Evolutionary conservation across 192 early-diverging fungal genomes (phyloP), one percentile per base, ranked within the genome.

Genomic region (Piromyces sp.): DNA sequence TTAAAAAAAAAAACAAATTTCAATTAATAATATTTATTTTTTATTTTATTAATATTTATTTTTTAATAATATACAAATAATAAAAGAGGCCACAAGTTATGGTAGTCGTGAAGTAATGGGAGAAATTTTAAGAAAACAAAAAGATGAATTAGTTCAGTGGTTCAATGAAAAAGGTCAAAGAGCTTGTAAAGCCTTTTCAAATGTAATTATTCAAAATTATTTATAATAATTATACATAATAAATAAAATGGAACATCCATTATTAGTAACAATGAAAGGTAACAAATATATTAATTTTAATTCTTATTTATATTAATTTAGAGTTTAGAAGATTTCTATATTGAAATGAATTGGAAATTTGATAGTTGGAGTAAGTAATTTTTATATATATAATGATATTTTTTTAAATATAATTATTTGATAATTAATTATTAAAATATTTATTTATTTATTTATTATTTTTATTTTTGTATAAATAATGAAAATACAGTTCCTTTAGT

Each of bases 41-140:
- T 38, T 38, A 14, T 14, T 36, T 36, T 36, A 36, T 36, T 7
- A 36, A 36, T 36, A 12, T 7, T 36, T 7, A 36, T 22, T 22
- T 51, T n/a, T n/a, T n/a, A n/a, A n/a, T n/a, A n/a, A n/a, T n/a
- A n/a, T n/a, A n/a, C n/a, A n/a, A n/a, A n/a, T n/a, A n/a, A 68
- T 26, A 68, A 68, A 68, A 81, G 89, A 90, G 82, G 88, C 89
- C 3, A 87, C 84, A 30, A 85, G 83, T 68, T 79, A 81, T 51
- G 89, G 89, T 19, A 81, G 89, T 82, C 79, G 89, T 30, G 86
- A 88, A 22, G 36, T 86, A 30, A 84, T 89, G 81, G 51, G 26
- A 22, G 51, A 68, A 68, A 26, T 68, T 5, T 26, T 68, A 68
- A 68, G 51, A 68, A 68, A 19, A n/a, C 51, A 68, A n/a, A 68